Evolutionary conservation across 2,329 filamentous ascomycete genomes (phyloP).

Genomic region (Aspergillus melleus): DNA sequence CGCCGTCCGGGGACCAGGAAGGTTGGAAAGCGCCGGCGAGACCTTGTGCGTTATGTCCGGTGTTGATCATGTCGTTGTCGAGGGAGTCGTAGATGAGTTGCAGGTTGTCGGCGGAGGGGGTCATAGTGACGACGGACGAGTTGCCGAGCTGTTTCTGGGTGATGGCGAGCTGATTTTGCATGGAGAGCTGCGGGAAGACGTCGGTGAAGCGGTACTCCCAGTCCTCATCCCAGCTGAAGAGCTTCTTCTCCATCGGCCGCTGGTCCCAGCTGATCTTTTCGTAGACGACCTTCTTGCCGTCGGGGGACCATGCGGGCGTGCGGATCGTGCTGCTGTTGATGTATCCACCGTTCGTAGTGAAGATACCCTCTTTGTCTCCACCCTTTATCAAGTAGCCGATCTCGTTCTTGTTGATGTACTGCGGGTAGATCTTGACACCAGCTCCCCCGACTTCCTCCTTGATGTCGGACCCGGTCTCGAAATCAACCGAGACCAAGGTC

Average conservation of each 20-base stretch:
- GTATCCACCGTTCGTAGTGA: slow-evolving; percentile 24
- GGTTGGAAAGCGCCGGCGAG: slow-evolving; percentile 44
- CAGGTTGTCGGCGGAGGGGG: slow-evolving; percentile 27
- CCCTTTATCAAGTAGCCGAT: slow-evolving; percentile 25
- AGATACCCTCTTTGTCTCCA: slow-evolving; percentile 27
- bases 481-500: slow-evolving; percentile 37
- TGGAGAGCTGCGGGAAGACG: slow-evolving; percentile 41
- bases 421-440: slow-evolving; percentile 34
- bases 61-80: slow-evolving; percentile 14
- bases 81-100: slow-evolving; percentile 29
- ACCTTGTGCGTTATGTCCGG: slow-evolving; percentile 25
- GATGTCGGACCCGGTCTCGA: slow-evolving; percentile 39
- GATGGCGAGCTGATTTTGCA: slow-evolving; percentile 29
- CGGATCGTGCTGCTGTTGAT: slow-evolving; percentile 13
- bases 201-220: slow-evolving; percentile 48
- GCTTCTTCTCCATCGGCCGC: slow-evolving; percentile 36
- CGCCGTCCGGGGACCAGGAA: slow-evolving; percentile 39
- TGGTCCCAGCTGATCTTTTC: slow-evolving; percentile 26
- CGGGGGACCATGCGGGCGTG: slow-evolving; percentile 35
- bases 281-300: slow-evolving; percentile 28
- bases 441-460: slow-evolving; percentile 28
- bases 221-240: slow-evolving; percentile 42
- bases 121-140: slow-evolving; percentile 37
- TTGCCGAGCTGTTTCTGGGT: slow-evolving; percentile 45
- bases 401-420: slow-evolving; percentile 32